phyloP scores from a whole-genome alignment of 2,329 filamentous ascomycete species.

The Corynespora cassiicola region DNA sequence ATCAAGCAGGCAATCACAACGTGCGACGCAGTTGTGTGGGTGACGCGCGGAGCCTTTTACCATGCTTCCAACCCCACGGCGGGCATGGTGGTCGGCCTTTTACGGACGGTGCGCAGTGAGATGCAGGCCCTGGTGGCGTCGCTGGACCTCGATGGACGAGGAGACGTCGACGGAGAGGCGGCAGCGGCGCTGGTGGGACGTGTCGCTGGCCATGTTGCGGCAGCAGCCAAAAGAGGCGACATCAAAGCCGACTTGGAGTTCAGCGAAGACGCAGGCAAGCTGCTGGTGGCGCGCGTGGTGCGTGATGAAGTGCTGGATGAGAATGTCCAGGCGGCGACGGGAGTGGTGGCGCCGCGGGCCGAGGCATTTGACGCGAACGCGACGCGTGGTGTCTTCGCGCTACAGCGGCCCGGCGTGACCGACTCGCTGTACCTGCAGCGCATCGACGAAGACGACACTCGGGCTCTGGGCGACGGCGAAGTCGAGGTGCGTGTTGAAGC shows the following conservation, averaged over 20 bases:
- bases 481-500: neutral
- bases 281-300: neutral
- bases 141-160: neutral
- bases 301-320: neutral
- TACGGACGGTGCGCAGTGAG: constrained; percentile 3
- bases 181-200: neutral
- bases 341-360: constrained; percentile 1
- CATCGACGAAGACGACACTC: too few relatives aligned
- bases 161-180: neutral
- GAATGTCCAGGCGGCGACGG: neutral
- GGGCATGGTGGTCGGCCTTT: constrained; percentile 3
- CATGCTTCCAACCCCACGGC: constrained; percentile 1
- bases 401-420: neutral
- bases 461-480: neutral
- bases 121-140: neutral
- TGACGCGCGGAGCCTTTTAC: constrained; percentile 1
- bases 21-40: neutral
- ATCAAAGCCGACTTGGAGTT: neutral
- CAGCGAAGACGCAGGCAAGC: neutral
- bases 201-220: constrained; percentile 1
- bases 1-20: constrained; percentile 1
- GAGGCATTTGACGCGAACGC: neutral
- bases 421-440: constrained; percentile 2
- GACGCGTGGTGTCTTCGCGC: neutral
- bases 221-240: neutral